phyloP scores from a whole-genome alignment of 2,329 filamentous ascomycete species.

The Onygenales sp. region DNA sequence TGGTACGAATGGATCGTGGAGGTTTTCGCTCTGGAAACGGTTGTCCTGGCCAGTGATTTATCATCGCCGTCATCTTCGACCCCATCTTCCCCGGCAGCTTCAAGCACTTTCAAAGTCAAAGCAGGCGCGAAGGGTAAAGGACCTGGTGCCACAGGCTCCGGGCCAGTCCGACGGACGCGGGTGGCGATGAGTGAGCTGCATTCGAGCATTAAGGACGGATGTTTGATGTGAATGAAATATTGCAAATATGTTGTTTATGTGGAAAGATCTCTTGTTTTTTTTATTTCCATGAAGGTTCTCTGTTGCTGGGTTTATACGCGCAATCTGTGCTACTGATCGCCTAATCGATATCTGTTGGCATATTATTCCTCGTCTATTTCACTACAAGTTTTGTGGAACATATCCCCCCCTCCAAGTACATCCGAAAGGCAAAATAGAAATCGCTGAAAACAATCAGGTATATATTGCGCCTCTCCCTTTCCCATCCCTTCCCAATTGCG shows the following conservation, averaged over 20 bases:
- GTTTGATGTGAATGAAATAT: constrained; percentile 32
- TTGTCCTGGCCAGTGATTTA: constrained; percentile 12
- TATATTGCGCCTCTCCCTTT: too few species aligned
- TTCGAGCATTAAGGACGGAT: constrained; percentile 41
- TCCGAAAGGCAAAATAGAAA: too few species aligned
- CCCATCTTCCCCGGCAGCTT: neutral
- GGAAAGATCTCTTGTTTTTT: too few species aligned
- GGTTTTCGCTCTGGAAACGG: constrained; percentile 48
- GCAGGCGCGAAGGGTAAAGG: constrained; percentile 11
- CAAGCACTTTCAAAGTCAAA: constrained; percentile 12
- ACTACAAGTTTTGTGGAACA: too few species aligned
- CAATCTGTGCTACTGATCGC: too few species aligned
- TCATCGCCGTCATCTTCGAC: neutral
- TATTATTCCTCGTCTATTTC: too few species aligned
- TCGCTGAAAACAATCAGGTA: too few species aligned
- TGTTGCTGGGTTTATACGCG: too few species aligned
- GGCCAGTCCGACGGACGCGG: constrained; percentile 8
- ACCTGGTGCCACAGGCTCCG: neutral
- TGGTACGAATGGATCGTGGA: constrained; percentile 99
- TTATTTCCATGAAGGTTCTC: too few species aligned
- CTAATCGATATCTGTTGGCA: too few species aligned
- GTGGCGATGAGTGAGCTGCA: constrained; percentile 39
- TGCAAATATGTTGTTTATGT: neutral
- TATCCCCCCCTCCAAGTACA: too few species aligned
- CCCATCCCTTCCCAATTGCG: too few species aligned